Base-by-base conservation (phyloP, 2,329 filamentous ascomycete species). In the Chaetomium sp. region DNA sequence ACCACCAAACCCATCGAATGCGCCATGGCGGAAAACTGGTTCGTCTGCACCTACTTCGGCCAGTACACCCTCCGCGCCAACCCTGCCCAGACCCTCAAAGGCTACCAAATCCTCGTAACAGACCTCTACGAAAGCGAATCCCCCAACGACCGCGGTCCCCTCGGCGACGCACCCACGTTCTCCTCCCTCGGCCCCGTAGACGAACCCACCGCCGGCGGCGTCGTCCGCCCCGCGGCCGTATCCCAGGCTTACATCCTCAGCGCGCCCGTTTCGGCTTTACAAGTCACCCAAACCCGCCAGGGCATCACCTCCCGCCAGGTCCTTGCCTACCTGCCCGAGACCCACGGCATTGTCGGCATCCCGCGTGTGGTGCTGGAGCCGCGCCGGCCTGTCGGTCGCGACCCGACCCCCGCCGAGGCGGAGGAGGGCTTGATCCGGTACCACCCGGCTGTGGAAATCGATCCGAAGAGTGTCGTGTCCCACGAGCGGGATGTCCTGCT, bases 11-110 rank as follows among this genome's bases (percentile, higher is more conserved):
- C 86, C 0, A 87, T 96, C 58, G 78, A 87, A 27, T 90, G 91
- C 43, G 81, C 84, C 33, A 78, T 96, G 52, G 88, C 91, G 0
- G 94, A 99, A 76, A 97, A 99, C 72, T 97, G 92, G 91, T 91
- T 95, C 67, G 80, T 86, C 6, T 97, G 95, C 74, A 87, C 89
- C 6, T 88, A 91, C 70, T 87, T 81, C 64, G 81, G 79, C 38
- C 73, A 81, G 63, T 85, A 85, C 67, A 72, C 74, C 3, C 76
- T 85, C 36, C 72, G 76, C 44, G 80, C 85, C 59, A 74, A 78
- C 32, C 66, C 73, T 3, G 72, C 77, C n/a, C 76, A 79, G 54
- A 70, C 75, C 4, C 81, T 91, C 57, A 89, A 90, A 70, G 91
- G 91, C 40, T 89, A 95, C 70, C 89, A 96, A 65, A 79, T 97